Conservation (phyloP, 164 flowering plant species). For the Annona cherimola region DNA sequence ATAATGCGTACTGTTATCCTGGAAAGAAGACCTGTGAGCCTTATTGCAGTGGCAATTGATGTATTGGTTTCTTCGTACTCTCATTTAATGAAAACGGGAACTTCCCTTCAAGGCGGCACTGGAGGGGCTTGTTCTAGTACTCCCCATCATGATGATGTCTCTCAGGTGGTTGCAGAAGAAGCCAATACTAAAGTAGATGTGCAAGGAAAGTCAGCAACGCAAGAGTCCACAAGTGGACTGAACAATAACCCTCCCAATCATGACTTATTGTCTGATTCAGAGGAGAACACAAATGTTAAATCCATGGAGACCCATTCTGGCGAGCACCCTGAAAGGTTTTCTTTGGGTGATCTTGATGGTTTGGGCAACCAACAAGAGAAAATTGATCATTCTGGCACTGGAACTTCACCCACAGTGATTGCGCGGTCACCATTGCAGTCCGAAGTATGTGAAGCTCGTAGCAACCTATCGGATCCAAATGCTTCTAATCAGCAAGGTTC, state of each 20-base stretch:
- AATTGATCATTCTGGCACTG: constrained; percentile 20
- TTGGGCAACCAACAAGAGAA: constrained; percentile 19
- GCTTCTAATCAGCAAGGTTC: constrained; percentile 40
- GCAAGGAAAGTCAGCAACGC: constrained; percentile 13
- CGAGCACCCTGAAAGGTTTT: constrained; percentile 3
- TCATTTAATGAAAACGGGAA: constrained; percentile 48
- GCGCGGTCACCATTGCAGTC: constrained; percentile 33
- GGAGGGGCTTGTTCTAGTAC: background rate
- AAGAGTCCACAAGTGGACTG: constrained; percentile 9
- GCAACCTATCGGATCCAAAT: constrained; percentile 31
- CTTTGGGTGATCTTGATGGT: constrained; percentile 9
- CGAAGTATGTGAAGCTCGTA: constrained; percentile 27
- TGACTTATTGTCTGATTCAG: constrained; percentile 34
- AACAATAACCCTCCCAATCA: constrained; percentile 20
- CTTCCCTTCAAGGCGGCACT: constrained; percentile 32
- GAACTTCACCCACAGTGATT: constrained; percentile 18
- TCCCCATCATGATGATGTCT: constrained; percentile 20
- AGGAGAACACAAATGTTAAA: constrained; percentile 30
- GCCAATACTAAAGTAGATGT: constrained; percentile 20
- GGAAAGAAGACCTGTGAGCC: constrained; percentile 69
- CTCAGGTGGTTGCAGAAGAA: constrained; percentile 26
- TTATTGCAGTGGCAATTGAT: constrained; percentile 73
- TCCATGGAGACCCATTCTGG: constrained; percentile 9
- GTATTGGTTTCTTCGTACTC: constrained; percentile 60
- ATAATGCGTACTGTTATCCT: constrained; percentile 56